Conservation (phyloP, 2,329 filamentous ascomycete species). For the Epichloe amarillans region DNA sequence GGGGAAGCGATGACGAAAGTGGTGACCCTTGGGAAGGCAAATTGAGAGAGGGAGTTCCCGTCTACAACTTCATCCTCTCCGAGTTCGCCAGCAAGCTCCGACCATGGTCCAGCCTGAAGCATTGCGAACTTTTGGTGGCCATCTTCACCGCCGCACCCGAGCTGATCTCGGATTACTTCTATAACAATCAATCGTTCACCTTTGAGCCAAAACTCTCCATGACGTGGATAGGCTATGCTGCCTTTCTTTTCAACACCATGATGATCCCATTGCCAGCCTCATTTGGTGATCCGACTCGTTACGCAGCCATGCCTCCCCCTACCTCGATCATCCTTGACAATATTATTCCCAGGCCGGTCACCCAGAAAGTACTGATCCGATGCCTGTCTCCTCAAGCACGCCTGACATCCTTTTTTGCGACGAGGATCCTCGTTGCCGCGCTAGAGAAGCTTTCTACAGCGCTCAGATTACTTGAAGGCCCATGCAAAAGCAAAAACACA, state of each 20-base stretch:
- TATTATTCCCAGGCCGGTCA: slow-evolving; percentile 71
- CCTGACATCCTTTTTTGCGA: slow-evolving; percentile 78
- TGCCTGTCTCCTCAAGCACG: slow-evolving; percentile 69
- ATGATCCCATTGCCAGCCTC: slow-evolving; percentile 57
- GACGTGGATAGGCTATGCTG: slow-evolving; percentile 89
- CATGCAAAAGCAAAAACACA: slow-evolving; percentile 21
- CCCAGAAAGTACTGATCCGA: slow-evolving; percentile 62
- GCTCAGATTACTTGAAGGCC: slow-evolving; percentile 45
- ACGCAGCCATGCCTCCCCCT: slow-evolving; percentile 59
- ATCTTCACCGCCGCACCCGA: slow-evolving; percentile 78
- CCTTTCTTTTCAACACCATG: slow-evolving; percentile 73
- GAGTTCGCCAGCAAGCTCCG: slow-evolving; percentile 67
- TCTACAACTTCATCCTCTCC: slow-evolving; percentile 68
- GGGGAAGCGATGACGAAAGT: slow-evolving; percentile 30
- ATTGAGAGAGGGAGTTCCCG: slow-evolving; percentile 51
- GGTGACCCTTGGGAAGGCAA: slow-evolving; percentile 57
- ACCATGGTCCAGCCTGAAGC: slow-evolving; percentile 68
- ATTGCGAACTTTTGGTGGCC: slow-evolving; percentile 66
- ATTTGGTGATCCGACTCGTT: slow-evolving; percentile 54
- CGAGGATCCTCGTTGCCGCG: slow-evolving; percentile 64
- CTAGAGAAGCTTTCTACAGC: slow-evolving; percentile 63
- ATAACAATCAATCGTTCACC: slow-evolving; percentile 63
- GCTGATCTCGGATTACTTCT: slow-evolving; percentile 77
- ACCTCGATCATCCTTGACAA: slow-evolving; percentile 70
- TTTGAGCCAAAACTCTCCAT: slow-evolving; percentile 87